Base-by-base conservation (phyloP, 768 basidiomycete genomes). In the Chalciporus chontae region DNA sequence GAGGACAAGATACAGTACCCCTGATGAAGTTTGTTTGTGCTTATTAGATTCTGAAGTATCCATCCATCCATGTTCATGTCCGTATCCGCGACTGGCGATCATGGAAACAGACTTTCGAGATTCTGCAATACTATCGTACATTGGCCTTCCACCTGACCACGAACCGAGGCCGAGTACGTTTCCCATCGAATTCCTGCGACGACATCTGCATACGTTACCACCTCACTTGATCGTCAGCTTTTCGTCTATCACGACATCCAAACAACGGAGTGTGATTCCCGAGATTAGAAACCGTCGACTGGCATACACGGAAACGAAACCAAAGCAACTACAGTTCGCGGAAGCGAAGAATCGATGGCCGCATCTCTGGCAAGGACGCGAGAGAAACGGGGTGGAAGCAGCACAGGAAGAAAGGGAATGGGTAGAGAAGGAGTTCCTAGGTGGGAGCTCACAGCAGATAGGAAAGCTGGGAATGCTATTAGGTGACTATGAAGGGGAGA, bases 401-500 rank as follows among this genome's bases (percentile, higher is more conserved):
- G 83, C 71, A 1, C 69, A 69, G 36, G 89, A 90, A 13, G 90
- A 93, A 66, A 77, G 72, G 55, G 71, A 72, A 32, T 93, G 90
- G 90, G 87, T 71, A 5, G 71, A 80, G 45, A 73, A 65, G 15
- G 70, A 74, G 17, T 90, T 92, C 63, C 59, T 91, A 48, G 85
- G 82, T 1, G 69, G 69, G 3, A 67, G 62, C 27, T 66, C 65
- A 19, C 78, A 79, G 54, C 78, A 83, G 52, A 77, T 91, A 10
- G 87, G 87, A 32, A 87, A 86, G 54, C 66, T 90, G 15, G 89
- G 81, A 2, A 63, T 62, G 5, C 69, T 93, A 8, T 68, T 93
- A 8, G 81, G 78, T 4, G 80, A 74, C 6, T 90, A 87, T 59
- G 89, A 90, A 58, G 89, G 87, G 57, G 89, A 89, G 62, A 75